Percentiles rank a stretch among this genome's conserved stretches.
Conservation (phyloP, 225 moss, liverwort and hornwort species). For the Straminergon stramineum region DNA sequence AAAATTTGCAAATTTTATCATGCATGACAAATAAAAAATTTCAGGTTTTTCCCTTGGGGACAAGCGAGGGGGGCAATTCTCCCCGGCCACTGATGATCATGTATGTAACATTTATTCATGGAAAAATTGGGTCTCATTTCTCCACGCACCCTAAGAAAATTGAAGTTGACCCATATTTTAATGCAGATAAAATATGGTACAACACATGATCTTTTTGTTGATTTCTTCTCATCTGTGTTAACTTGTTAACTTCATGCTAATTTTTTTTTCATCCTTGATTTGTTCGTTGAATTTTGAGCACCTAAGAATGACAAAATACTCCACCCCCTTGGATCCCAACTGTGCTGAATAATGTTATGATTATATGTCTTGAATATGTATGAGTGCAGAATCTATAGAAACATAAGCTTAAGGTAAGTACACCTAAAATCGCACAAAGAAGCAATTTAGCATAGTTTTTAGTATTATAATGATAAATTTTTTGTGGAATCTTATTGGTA, state of each 20-base stretch:
- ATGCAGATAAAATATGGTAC: neutral
- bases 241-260: no score
- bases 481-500: no score
- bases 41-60: no score
- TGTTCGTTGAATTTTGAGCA: neutral
- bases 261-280: neutral
- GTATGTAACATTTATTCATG: neutral
- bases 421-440: no score
- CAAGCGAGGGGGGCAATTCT: no score
- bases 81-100: no score
- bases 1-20: no score
- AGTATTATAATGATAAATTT: no score
- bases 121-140: neutral
- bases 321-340: neutral
- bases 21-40: no score
- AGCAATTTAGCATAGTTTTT: no score
- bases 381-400: neutral
- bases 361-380: neutral
- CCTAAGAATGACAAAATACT: no score
- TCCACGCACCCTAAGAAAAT: rapidly evolving
- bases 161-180: neutral
- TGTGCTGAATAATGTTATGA: neutral
- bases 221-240: neutral
- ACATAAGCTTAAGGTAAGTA: no score
- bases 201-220: neutral